Evolutionary conservation across 2,329 filamentous ascomycete species (phyloP).

Genomic region (Curvularia sp.): DNA sequence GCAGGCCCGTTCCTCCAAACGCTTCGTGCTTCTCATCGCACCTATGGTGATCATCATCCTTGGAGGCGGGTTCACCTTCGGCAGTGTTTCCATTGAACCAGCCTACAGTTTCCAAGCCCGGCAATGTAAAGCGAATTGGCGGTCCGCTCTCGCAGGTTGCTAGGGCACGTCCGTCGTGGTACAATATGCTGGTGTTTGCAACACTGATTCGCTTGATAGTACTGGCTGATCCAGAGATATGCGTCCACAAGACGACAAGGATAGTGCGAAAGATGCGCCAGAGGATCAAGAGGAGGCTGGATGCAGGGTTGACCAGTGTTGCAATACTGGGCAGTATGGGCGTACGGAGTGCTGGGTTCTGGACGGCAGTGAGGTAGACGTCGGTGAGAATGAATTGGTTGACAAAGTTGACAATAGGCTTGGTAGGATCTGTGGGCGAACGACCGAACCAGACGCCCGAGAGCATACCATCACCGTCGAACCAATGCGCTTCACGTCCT

Average conservation of each 20-base stretch:
- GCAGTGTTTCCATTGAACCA: conserved; percentile 70
- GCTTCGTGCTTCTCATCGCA: conserved; percentile 9
- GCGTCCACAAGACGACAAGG: conserved; percentile 64
- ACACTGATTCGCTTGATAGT: conserved; percentile 73
- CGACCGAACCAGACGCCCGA: conserved; percentile 69
- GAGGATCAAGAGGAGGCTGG: conserved; percentile 60
- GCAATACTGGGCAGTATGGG: conserved; percentile 73
- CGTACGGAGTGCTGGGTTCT: conserved; percentile 56
- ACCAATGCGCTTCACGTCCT: conserved; percentile 73
- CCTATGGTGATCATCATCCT: conserved; percentile 29
- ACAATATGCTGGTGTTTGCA: conserved; percentile 71
- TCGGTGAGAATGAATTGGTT: conserved; percentile 75
- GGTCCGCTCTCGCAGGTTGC: conserved; percentile 76
- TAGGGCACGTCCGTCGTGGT: conserved; percentile 72
- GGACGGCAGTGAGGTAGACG: conserved; percentile 64
- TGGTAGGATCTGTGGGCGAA: conserved; percentile 42
- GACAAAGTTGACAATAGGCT: conserved; percentile 68
- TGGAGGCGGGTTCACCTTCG: conserved; percentile 57
- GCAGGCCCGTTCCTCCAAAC: conserved; percentile 64
- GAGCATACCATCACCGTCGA: conserved; percentile 78
- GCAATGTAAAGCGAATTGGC: conserved; percentile 70
- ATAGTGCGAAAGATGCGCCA: conserved; percentile 64
- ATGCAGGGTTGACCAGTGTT: conserved; percentile 68
- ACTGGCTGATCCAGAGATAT: conserved; percentile 63
- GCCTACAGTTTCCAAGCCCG: conserved; percentile 70